phyloP scores from a whole-genome alignment of 2,329 filamentous ascomycete genomes.

The Aspergillus brasiliensis region DNA sequence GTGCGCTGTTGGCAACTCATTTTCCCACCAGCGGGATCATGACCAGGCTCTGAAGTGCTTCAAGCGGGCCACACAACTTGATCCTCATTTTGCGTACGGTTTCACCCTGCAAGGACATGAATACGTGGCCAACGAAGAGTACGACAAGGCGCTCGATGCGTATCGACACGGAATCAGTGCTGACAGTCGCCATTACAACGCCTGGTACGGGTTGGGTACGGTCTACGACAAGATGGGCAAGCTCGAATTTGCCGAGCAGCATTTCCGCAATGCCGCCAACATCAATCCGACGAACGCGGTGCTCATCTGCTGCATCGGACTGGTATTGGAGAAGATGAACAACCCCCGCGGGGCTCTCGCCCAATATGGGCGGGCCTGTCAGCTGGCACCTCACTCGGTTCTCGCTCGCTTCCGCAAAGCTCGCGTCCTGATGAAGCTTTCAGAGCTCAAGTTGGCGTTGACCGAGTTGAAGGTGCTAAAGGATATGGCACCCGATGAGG shows the following conservation, averaged over 20 bases:
- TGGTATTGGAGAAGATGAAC: conserved; percentile 85
- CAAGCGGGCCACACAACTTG: conserved; percentile 86
- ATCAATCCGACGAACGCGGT: conserved; percentile 96
- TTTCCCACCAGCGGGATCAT: conserved; percentile 87
- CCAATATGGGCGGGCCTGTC: conserved; percentile 80
- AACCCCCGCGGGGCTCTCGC: conserved; percentile 75
- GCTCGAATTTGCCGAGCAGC: conserved; percentile 85
- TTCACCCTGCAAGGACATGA: conserved; percentile 96
- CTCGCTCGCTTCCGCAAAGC: conserved; percentile 93
- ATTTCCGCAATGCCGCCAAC: conserved; percentile 82
- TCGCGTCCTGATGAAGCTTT: conserved; percentile 76
- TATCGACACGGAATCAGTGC: conserved; percentile 85
- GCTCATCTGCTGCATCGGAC: conserved; percentile 87
- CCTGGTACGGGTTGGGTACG: conserved; percentile 85
- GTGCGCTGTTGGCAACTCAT: conserved; percentile 94
- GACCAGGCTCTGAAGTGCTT: conserved; percentile 95
- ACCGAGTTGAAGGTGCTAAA: conserved; percentile 85
- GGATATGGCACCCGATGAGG: conserved; percentile 88
- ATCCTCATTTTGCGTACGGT: conserved; percentile 89
- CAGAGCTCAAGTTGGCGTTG: conserved; percentile 70
- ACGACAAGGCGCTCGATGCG: conserved; percentile 85
- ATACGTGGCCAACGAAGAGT: conserved; percentile 93
- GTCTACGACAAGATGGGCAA: conserved; percentile 91
- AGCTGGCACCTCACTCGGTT: conserved; percentile 77
- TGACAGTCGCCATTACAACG: conserved; percentile 91